These are phyloP conservation scores for Lepraria neglecta DNA, from an alignment of 495 filamentous ascomycete species.

Conservation along the genomic window DNA sequence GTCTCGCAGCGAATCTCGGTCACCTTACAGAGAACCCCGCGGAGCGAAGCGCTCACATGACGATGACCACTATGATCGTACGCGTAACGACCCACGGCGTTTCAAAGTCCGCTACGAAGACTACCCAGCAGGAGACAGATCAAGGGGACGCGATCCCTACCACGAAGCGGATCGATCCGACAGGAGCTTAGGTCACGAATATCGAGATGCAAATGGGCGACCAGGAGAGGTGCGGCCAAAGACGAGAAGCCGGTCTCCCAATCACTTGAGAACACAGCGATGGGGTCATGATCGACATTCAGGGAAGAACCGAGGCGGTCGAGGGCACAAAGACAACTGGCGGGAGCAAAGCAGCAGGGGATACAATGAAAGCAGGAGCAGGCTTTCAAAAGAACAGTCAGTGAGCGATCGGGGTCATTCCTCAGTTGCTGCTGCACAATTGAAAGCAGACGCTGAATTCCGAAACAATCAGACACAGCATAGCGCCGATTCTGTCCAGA, in stretches of 20 bases:
- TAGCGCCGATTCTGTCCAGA: slow-evolving; percentile 26
- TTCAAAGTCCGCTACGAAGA: slow-evolving; percentile 59
- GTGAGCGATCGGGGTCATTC: slow-evolving; percentile 60
- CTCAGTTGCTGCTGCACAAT: slow-evolving; percentile 49
- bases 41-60: slow-evolving; percentile 65
- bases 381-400: slow-evolving; percentile 51
- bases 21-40: slow-evolving; percentile 41
- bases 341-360: slow-evolving; percentile 12
- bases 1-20: slow-evolving; percentile 36
- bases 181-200: slow-evolving; percentile 46
- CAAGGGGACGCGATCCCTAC: slow-evolving; percentile 46
- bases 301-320: neutral
- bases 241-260: slow-evolving; percentile 62
- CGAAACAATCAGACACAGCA: slow-evolving; percentile 54
- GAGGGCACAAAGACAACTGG: neutral
- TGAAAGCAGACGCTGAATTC: slow-evolving; percentile 61
- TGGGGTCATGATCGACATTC: slow-evolving; percentile 2
- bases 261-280: neutral
- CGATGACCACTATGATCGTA: slow-evolving; percentile 52
- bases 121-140: slow-evolving; percentile 36
- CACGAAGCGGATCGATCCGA: slow-evolving; percentile 61
- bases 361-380: slow-evolving; percentile 29
- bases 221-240: slow-evolving; percentile 54
- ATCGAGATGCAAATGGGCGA: slow-evolving; percentile 37
- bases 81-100: slow-evolving; percentile 49